phyloP scores from a whole-genome alignment of 2,329 filamentous ascomycete genomes.

The Fusarium denticulatum region DNA sequence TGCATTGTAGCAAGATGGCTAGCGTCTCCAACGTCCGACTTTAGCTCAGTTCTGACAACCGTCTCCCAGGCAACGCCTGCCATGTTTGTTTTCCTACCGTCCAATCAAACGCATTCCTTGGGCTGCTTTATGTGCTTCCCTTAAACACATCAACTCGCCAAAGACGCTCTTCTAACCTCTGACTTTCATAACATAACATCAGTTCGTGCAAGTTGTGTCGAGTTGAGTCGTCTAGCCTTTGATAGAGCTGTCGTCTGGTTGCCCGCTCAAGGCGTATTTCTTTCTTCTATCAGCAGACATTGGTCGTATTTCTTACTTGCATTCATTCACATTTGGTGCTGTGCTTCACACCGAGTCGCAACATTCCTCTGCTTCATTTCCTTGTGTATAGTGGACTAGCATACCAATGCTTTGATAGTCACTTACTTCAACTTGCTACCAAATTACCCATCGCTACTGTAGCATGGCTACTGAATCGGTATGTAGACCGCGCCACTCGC shows the following conservation, averaged over 20 bases:
- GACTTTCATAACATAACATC: slow-evolving; percentile 41
- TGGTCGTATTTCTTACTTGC: slow-evolving; percentile 40
- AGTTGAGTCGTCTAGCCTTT: slow-evolving; percentile 31
- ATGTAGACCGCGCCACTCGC: slow-evolving; percentile 41
- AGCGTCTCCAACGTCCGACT: slow-evolving; percentile 38
- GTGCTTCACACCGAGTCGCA: slow-evolving; percentile 34
- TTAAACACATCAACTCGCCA: slow-evolving; percentile 48
- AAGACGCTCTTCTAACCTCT: slow-evolving; percentile 34
- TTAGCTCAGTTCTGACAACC: slow-evolving; percentile 15
- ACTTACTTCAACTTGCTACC: slow-evolving; percentile 37
- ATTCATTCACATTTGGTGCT: slow-evolving; percentile 32
- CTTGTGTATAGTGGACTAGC: slow-evolving; percentile 38
- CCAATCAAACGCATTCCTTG: slow-evolving; percentile 43
- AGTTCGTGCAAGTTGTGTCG: slow-evolving; percentile 39
- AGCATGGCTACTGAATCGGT: slow-evolving; percentile 53
- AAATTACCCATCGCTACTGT: slow-evolving; percentile 37
- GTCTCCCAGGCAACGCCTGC: slow-evolving; percentile 45
- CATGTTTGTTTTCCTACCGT: slow-evolving; percentile 47
- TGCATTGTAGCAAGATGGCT: slow-evolving; percentile 45
- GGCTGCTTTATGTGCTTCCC: slow-evolving; percentile 39
- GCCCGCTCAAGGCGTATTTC: slow-evolving; percentile 37
- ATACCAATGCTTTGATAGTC: slow-evolving; percentile 50
- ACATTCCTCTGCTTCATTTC: slow-evolving; percentile 46
- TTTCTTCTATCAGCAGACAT: slow-evolving; percentile 38
- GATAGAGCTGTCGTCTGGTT: slow-evolving; percentile 38